A percentile compares a stretch with the other conserved stretches of the same genome.
Conservation (phyloP, 768 basidiomycete genomes). For the Mycena indigotica region DNA sequence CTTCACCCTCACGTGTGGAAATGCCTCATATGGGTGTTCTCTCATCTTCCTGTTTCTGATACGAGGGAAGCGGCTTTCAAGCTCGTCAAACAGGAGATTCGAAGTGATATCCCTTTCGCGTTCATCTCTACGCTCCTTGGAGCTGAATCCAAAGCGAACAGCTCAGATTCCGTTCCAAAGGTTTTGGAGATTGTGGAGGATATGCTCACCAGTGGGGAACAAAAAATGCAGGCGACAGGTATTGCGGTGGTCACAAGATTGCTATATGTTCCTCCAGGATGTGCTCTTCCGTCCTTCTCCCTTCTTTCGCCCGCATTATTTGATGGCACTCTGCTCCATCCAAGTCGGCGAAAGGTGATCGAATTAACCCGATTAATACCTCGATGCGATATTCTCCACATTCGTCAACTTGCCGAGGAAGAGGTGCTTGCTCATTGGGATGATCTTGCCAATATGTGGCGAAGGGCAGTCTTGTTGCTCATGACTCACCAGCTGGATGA, state of each 20-base stretch:
- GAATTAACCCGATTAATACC: constrained; percentile 30
- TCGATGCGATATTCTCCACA: constrained; percentile 23
- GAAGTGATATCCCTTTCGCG: constrained; percentile 44
- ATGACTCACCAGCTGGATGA: constrained; percentile 26
- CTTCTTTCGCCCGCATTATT: constrained; percentile 42
- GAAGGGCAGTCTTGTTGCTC: constrained; percentile 20
- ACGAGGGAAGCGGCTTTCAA: constrained; percentile 40
- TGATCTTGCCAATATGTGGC: constrained; percentile 42
- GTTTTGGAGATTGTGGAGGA: constrained; percentile 40
- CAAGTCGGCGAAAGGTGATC: constrained; percentile 28
- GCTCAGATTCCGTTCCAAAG: constrained; percentile 29
- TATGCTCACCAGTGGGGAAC: constrained; percentile 35
- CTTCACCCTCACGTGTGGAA: constrained; percentile 53
- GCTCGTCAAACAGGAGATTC: constrained; percentile 50
- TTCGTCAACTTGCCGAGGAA: constrained; percentile 38
- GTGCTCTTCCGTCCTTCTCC: constrained; percentile 14
- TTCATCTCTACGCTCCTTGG: constrained; percentile 45
- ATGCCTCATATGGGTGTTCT: constrained; percentile 59
- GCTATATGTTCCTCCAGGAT: constrained; percentile 25
- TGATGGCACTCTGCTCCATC: constrained; percentile 44
- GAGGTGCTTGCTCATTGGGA: constrained; percentile 45
- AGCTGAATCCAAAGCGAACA: constrained; percentile 10
- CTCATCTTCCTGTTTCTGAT: constrained; percentile 35
- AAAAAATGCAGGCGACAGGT: constrained; percentile 34
- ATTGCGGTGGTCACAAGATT: constrained; percentile 40